phyloP scores from a whole-genome alignment of 2,329 filamentous ascomycete species.

The Neofusicoccum laricinum region DNA sequence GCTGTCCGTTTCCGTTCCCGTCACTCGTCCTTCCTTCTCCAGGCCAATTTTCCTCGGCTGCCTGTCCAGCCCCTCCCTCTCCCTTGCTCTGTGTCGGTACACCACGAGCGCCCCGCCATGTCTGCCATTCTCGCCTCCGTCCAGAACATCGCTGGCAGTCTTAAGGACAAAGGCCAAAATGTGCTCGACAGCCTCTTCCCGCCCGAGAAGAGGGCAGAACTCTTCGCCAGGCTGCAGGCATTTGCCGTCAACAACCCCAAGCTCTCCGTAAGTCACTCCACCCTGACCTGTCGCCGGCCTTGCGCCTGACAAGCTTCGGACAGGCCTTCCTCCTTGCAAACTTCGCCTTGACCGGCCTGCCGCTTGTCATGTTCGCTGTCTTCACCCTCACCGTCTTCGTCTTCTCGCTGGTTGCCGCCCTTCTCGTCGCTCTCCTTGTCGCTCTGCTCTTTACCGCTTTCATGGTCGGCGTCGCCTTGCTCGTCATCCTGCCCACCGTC shows the following conservation, averaged over 20 bases:
- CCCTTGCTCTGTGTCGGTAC: neutral
- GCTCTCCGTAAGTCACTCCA: conserved; percentile 57
- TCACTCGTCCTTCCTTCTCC: neutral
- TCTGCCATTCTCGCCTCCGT: conserved; percentile 26
- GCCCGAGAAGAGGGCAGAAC: conserved; percentile 58
- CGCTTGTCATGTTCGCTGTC: conserved; percentile 64
- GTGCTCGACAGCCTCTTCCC: conserved; percentile 55
- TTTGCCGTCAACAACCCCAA: conserved; percentile 66
- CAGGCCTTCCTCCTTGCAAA: conserved; percentile 69
- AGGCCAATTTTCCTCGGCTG: neutral
- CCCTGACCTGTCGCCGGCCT: neutral
- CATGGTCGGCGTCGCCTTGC: conserved; percentile 63
- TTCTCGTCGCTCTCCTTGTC: conserved; percentile 51
- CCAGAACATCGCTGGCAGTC: conserved; percentile 20
- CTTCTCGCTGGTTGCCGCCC: conserved; percentile 60
- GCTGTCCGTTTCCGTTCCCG: neutral
- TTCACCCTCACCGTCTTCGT: conserved; percentile 63
- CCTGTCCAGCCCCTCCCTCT: neutral
- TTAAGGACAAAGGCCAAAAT: conserved; percentile 27
- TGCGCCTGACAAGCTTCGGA: conserved; percentile 13
- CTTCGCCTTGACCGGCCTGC: conserved; percentile 62
- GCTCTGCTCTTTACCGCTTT: conserved; percentile 63
- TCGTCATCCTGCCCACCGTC: conserved; percentile 67
- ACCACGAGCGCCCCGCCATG: conserved; percentile 21
- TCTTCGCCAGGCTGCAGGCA: conserved; percentile 51